Conservation (phyloP, 208 protist genomes). For the Vickermania ingenoplastis region DNA sequence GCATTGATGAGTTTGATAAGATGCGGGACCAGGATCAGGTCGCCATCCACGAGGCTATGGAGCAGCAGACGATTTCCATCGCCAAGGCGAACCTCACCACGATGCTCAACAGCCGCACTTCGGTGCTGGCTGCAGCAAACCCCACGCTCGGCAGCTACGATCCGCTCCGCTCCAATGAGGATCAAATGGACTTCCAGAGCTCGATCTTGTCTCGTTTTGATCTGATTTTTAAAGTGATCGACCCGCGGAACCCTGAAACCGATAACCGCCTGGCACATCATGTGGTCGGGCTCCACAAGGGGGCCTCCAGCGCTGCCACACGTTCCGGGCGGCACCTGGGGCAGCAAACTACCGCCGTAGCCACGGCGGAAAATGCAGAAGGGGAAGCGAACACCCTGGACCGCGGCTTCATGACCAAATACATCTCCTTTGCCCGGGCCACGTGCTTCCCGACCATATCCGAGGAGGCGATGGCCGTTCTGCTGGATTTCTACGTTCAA, state of each 20-base stretch:
- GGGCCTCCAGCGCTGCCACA: conserved; percentile 46
- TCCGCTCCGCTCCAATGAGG: conserved; percentile 75
- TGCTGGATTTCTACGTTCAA: conserved; percentile 95
- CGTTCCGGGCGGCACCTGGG: conserved; percentile 5
- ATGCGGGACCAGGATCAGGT: conserved; percentile 98
- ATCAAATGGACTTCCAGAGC: conserved; percentile 95
- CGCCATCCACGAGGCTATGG: conserved; percentile 99
- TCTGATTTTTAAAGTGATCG: conserved; percentile 99
- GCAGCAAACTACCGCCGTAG: conserved; percentile 9
- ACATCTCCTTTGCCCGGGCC: conserved; percentile 89
- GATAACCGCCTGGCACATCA: conserved; percentile 93
- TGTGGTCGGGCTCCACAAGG: conserved; percentile 95
- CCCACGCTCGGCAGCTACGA: conserved; percentile 95
- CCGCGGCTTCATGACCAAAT: conserved; percentile 90
- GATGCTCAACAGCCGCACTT: conserved; percentile 98
- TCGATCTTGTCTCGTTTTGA: conserved; percentile 99
- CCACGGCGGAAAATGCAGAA: conserved; percentile 24
- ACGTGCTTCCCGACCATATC: conserved; percentile 89
- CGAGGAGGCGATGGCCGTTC: conserved; percentile 81
- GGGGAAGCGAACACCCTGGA: conserved; percentile 25
- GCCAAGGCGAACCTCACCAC: conserved; percentile 99
- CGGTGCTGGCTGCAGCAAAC: conserved; percentile 99
- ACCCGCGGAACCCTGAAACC: conserved; percentile 89
- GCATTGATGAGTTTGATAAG: conserved; percentile 99
- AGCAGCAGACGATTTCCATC: conserved; percentile 99